These are phyloP conservation scores for Tylopilus sp. DNA, from an alignment of 768 basidiomycete species.

Conservation along the genomic window DNA sequence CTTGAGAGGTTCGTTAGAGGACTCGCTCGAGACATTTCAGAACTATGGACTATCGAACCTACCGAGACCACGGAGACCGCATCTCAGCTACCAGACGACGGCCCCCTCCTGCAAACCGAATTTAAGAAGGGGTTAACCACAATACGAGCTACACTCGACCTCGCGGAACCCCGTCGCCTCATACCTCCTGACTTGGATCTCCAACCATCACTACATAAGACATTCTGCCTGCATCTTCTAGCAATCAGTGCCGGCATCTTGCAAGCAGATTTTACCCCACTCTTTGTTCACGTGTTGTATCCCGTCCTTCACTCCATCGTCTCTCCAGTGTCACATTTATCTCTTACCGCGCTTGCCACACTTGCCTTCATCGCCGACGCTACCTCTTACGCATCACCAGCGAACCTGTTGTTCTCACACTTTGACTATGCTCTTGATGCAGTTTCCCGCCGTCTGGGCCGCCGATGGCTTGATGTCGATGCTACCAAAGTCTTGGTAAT, in stretches of 20 bases:
- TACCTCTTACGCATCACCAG: slow-evolving; percentile 84
- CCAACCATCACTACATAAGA: slow-evolving; percentile 67
- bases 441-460: slow-evolving; percentile 78
- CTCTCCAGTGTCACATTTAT: slow-evolving; percentile 64
- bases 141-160: slow-evolving; percentile 56
- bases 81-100: slow-evolving; percentile 18
- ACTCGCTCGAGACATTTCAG: slow-evolving; percentile 60
- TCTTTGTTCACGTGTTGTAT: slow-evolving; percentile 80
- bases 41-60: slow-evolving; percentile 62
- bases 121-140: slow-evolving; percentile 63
- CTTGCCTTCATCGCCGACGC: slow-evolving; percentile 67
- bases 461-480: slow-evolving; percentile 78
- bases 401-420: slow-evolving; percentile 87
- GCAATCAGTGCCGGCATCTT: slow-evolving; percentile 70
- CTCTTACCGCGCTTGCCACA: slow-evolving; percentile 71
- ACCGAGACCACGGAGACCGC: slow-evolving; percentile 23
- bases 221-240: slow-evolving; percentile 71
- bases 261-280: slow-evolving; percentile 63
- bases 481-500: slow-evolving; percentile 86
- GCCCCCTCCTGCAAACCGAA: slow-evolving; percentile 49
- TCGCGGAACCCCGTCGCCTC: slow-evolving; percentile 36
- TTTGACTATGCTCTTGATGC: slow-evolving; percentile 96
- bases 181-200: slow-evolving; percentile 26
- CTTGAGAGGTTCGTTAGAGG: slow-evolving; percentile 64
- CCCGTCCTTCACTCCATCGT: slow-evolving; percentile 83